Percentiles rank a stretch among this genome's conserved stretches.
phyloP scores from a whole-genome alignment of 2,329 filamentous ascomycete species.

The Exophiala lecanii-corni region DNA sequence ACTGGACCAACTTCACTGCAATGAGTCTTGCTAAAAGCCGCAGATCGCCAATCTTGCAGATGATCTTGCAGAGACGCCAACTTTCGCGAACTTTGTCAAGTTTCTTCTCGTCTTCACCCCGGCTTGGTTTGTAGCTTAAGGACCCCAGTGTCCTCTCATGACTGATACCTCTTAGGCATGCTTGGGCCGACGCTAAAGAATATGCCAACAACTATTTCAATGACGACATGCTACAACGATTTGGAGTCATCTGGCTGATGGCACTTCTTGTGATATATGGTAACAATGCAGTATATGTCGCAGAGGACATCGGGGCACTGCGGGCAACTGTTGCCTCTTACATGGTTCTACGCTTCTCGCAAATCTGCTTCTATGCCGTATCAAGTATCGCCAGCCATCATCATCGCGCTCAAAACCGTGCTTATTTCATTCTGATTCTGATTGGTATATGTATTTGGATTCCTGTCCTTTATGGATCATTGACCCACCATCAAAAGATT shows the following conservation, averaged over 20 bases:
- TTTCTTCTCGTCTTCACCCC: conserved; percentile 36
- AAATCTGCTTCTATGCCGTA: conserved; percentile 36
- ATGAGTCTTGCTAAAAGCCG: neutral
- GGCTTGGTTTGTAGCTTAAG: neutral
- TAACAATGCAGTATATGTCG: conserved; percentile 45
- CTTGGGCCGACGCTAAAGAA: conserved; percentile 48
- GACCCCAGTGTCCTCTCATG: neutral
- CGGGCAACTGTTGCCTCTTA: conserved; percentile 46
- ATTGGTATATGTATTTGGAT: conserved; percentile 40
- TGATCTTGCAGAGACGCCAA: conserved; percentile 43
- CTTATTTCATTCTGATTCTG: conserved; percentile 41
- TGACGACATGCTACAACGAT: conserved; percentile 46
- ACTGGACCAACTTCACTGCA: neutral
- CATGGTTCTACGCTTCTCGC: conserved; percentile 42
- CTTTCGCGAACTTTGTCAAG: conserved; percentile 43
- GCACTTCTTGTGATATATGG: conserved; percentile 45
- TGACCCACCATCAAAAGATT: conserved; percentile 41
- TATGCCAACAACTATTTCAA: conserved; percentile 52
- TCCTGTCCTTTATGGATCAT: conserved; percentile 41
- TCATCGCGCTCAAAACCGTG: conserved; percentile 43
- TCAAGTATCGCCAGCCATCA: conserved; percentile 47
- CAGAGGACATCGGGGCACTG: conserved; percentile 43
- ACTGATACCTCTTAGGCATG: conserved; percentile 29
- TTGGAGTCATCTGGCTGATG: conserved; percentile 50
- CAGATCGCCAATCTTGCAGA: conserved; percentile 48